Evolutionary conservation across 176 grass and related monocot species (phyloP).

Genomic region (Tillandsia fasciculata): DNA sequence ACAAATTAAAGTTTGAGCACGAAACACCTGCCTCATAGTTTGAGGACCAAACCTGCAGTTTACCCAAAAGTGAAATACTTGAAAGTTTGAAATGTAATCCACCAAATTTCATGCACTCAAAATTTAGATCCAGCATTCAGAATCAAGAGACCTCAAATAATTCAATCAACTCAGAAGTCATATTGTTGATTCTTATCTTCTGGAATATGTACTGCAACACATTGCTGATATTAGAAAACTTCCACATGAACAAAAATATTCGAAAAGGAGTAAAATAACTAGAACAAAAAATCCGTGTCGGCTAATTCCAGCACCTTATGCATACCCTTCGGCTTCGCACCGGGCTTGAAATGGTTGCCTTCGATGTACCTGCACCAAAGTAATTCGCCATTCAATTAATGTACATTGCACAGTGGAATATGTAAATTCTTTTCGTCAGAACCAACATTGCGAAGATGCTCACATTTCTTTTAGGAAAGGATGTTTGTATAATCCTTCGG

Average conservation of each 20-base stretch:
- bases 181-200: background rate
- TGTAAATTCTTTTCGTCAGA: background rate
- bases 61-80: too few relatives aligned
- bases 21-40: too few relatives aligned
- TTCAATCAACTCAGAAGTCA: too few relatives aligned
- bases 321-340: constrained; percentile 63
- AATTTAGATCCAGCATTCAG: too few relatives aligned
- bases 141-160: too few relatives aligned
- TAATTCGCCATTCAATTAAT: constrained; percentile 5
- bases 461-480: constrained; percentile 88
- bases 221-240: background rate
- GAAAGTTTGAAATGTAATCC: too few relatives aligned
- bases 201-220: background rate
- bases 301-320: constrained; percentile 87
- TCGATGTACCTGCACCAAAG: constrained; percentile 59
- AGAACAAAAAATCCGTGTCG: constrained; percentile 64
- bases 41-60: too few relatives aligned
- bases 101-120: too few relatives aligned
- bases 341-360: constrained; percentile 81
- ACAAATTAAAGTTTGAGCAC: too few relatives aligned
- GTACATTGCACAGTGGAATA: background rate
- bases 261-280: background rate
- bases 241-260: background rate
- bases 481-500: constrained; percentile 84
- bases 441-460: constrained; percentile 24